These are phyloP conservation scores for Penicillium herquei DNA, from an alignment of 495 filamentous ascomycete genomes.

Conservation along the genomic window DNA sequence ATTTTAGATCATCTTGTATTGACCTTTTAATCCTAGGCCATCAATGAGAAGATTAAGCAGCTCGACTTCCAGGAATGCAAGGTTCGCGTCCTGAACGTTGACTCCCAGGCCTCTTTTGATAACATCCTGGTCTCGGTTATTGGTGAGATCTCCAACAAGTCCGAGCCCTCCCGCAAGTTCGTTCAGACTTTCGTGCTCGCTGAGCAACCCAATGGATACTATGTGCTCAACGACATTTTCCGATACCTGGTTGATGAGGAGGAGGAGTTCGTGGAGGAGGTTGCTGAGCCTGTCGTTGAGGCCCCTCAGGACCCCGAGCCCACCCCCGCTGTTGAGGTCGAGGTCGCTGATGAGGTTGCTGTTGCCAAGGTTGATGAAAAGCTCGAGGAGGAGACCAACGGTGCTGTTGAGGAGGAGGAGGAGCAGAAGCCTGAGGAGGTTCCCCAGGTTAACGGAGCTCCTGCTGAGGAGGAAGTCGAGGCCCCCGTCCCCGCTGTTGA, in stretches of 20 bases:
- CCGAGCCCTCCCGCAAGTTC: conserved; percentile 86
- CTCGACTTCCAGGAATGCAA: conserved; percentile 97
- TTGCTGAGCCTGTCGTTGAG: conserved; percentile 43
- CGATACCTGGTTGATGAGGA: conserved; percentile 81
- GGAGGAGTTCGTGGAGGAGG: conserved; percentile 67
- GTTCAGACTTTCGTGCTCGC: conserved; percentile 98
- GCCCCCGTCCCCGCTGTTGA: conserved; percentile 40
- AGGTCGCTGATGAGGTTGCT: conserved; percentile 32
- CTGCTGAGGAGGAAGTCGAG: conserved; percentile 25
- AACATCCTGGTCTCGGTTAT: conserved; percentile 97
- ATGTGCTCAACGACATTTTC: conserved; percentile 97
- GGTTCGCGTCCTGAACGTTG: conserved; percentile 95
- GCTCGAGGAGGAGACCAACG: conserved; percentile 47
- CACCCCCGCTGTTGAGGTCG: conserved; percentile 26
- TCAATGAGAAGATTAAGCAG: conserved; percentile 88
- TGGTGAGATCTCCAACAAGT: conserved; percentile 94
- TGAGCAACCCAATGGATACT: conserved; percentile 94
- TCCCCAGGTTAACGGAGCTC: conserved; percentile 45
- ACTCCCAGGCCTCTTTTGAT: conserved; percentile 86
- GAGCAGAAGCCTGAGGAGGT: conserved; percentile 23
- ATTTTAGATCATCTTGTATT: neutral
- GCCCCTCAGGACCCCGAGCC: conserved; percentile 27
- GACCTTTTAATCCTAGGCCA: conserved; percentile 47
- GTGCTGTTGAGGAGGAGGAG: conserved; percentile 15
- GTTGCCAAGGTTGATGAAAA: conserved; percentile 59